Base-by-base conservation (phyloP, 805 yeast genomes). In the Candida quercuum region DNA sequence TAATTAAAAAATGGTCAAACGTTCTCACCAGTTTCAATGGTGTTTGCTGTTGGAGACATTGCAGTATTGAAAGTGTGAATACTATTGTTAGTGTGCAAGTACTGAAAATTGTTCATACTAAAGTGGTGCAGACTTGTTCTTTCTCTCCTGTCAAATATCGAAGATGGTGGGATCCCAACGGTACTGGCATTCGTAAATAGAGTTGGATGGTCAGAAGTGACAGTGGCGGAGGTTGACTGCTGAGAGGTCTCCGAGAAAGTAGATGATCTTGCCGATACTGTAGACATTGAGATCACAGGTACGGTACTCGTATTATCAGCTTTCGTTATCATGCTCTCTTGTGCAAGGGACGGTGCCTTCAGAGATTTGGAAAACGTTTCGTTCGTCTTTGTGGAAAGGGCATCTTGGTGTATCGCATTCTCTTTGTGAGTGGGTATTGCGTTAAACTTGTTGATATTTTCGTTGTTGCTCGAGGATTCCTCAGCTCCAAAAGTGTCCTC, bases 101-200 rank as follows among this genome's bases (percentile, higher is more conserved):
- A 37, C 23, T 45, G 28, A 34, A 48, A 35, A 22, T 40, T 25
- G 39, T 39, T 49, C 54, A 43, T 39, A 47, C 42, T 42, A 40
- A 38, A 27, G 38, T 45, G 30, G 45, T 42, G 19, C 45, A 43
- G 19, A 46, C 39, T 22, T 49, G 40, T 19, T 43, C 51, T 21
- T 36, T 43, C 33, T 14, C 58, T 53, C 23, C 65, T 52, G 8
- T 78, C 86, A 61, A 78, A 61, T 9, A 81, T 77, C 45, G 83
- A 75, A n/a, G 85, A 82, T 0, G 88, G 87, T 1, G 87, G 77
- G 14, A 81, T 80, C 0, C 86, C 86, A 20, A 77, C 66, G 0
- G 83, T 76, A 35, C 83, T 75, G 16, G 85, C 75, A 46, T 77
- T 80, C 3, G 82, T 72, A 20, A 74, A 70, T 28, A 72, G 69